Evolutionary conservation across 768 basidiomycete species (phyloP).

Genomic region (Pisolithus albus): DNA sequence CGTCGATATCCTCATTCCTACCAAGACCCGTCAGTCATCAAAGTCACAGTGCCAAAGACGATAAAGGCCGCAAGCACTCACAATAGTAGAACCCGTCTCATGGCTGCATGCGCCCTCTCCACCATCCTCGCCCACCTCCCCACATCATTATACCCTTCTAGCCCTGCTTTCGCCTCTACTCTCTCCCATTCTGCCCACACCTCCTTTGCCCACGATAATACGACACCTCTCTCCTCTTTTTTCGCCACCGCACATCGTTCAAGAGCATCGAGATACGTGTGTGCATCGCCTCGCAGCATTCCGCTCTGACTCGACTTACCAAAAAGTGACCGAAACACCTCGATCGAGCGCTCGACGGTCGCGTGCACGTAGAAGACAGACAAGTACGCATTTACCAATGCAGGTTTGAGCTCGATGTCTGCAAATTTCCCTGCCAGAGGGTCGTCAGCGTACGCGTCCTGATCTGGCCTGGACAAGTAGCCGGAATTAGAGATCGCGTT

Average conservation of each 20-base stretch:
- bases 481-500: neutral
- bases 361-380: constrained; percentile 64
- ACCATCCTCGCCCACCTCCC: constrained; percentile 40
- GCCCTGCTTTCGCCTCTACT: constrained; percentile 36
- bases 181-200: constrained; percentile 62
- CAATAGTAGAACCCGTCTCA: constrained; percentile 60
- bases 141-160: constrained; percentile 15
- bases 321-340: constrained; percentile 48
- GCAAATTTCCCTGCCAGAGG: constrained; percentile 40
- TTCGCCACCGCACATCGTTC: constrained; percentile 50
- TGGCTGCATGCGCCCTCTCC: constrained; percentile 62
- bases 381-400: constrained; percentile 74
- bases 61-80: constrained; percentile 31
- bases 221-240: constrained; percentile 40
- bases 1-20: constrained; percentile 45
- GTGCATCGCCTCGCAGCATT: constrained; percentile 41
- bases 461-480: neutral
- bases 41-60: neutral
- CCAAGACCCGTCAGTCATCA: neutral
- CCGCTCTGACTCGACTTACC: constrained; percentile 14
- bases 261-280: constrained; percentile 58
- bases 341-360: constrained; percentile 40
- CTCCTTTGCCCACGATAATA: constrained; percentile 47
- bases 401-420: constrained; percentile 49
- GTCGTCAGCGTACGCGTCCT: neutral